A percentile compares a stretch with the other conserved stretches of the same genome.
Conservation (phyloP, 2,329 filamentous ascomycete species). For the Chaetomiaceae sp. region DNA sequence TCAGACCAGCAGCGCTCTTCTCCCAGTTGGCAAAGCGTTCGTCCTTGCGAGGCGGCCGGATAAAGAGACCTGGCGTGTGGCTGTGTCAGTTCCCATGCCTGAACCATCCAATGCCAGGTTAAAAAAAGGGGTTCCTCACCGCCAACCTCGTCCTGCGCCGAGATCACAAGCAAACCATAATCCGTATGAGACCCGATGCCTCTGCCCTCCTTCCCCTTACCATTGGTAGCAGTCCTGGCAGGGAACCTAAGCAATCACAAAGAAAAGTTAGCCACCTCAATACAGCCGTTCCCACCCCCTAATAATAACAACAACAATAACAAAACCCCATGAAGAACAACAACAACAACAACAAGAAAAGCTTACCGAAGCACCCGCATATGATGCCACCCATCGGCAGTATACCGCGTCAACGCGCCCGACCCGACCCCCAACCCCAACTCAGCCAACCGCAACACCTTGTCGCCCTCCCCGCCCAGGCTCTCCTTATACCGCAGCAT, state of each 20-base stretch:
- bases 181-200: conserved; percentile 51
- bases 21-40: conserved; percentile 45
- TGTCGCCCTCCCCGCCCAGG: conserved; percentile 40
- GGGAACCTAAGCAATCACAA: conserved; percentile 30
- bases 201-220: conserved; percentile 45
- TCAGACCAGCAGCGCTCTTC: conserved; percentile 40
- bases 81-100: not conserved
- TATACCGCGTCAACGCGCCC: conserved; percentile 36
- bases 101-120: not conserved
- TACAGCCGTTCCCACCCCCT: too few species aligned
- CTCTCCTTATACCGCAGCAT: conserved; percentile 41
- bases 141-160: conserved; percentile 44
- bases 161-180: conserved; percentile 49
- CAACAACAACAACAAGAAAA: not conserved
- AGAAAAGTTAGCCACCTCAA: not conserved
- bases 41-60: conserved; percentile 39
- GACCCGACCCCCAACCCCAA: conserved; percentile 38
- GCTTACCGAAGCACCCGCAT: conserved; percentile 43
- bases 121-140: conserved; percentile 31
- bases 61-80: conserved; percentile 37
- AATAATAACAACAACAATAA: too few species aligned
- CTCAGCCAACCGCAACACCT: conserved; percentile 43
- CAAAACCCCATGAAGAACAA: too few species aligned
- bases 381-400: conserved; percentile 49
- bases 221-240: conserved; percentile 37